Evolutionary conservation across 495 filamentous ascomycete genomes (phyloP), one percentile per base, ranked within the genome.

Genomic region (Talaromyces liani): DNA sequence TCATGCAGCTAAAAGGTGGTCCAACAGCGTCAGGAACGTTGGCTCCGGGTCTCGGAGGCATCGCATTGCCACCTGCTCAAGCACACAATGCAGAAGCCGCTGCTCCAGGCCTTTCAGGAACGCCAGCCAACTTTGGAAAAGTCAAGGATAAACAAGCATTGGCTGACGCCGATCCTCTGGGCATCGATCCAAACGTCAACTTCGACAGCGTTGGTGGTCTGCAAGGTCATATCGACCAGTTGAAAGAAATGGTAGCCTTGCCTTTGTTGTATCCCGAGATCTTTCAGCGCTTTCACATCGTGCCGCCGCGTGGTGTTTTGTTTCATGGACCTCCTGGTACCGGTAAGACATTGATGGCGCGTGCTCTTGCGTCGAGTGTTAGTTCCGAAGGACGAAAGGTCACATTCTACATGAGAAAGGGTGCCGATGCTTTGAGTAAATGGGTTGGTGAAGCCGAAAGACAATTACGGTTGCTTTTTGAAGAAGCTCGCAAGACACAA

Each of bases 391-490:
- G 92, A 53, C 86, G 88, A 60, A 97, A 98, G 71, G 91, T 98
- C 57, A 97, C 91, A 0, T 98, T 98, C 67, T 98, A 97, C 77
- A 98, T 98, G 94, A 86, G 94, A 45, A 98, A 98, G 73, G 94
- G 95, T 62, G 95, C 93, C 36, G 94, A 98, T 81, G 92, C 91
- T 54, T 79, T 98, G 51, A 96, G 91, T 75, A 98, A 98, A 77
- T 98, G 94, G 94, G 95, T 98, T 63, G 94, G 94, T 70, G 94
- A 98, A 77, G 95, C 95, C 14, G 94, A 98, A 73, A 86, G 92
- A 69, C 94, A 98, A 71, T 82, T 98, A 20, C 86, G 94, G 27
- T 75, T 97, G 62, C 81, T 98, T 3, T 98, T 98, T 67, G 94
- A 98, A 67, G 95, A 98, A 75, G 94, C 94, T 14, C 84, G 92